Evolutionary conservation across 352 stramenopile genomes (phyloP), one percentile per base, ranked within the genome.

Genomic region (Discostella stelligera): DNA sequence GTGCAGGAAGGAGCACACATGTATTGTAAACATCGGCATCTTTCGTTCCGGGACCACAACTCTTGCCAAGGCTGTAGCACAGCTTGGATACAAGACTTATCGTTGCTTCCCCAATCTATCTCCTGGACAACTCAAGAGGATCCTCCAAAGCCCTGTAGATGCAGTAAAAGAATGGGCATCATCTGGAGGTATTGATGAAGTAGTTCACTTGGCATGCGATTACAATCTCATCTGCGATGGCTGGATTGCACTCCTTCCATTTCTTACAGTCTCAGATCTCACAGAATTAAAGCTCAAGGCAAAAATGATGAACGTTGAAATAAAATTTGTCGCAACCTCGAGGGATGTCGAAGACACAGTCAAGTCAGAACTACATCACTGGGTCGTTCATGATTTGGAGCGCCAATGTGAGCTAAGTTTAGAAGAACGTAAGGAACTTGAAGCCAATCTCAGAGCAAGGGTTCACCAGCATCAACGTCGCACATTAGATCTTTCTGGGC

Each of bases 351-450:
- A 82, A 39, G 16, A 18, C 30, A 66, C 41, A 7, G 67, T 85
- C 44, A 16, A 70, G 21, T 82, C 77, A 58, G 77, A 85, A 32
- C 62, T 83, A 49, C 74, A 86, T 7, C 79, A 86, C 50, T 86
- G 79, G 79, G 66, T 80, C 18, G 3, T 63, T 70, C 41, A 80
- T 59, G 69, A 77, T 73, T 44, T 86, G 21, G 79, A 83, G 58
- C 16, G 14, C n/a, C 55, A 58, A 62, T 32, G 44, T 44, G 67
- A 37, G 23, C 67, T 85, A 13, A 60, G 14, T 64, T 13, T 13
- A 20, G 11, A 54, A 2, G 73, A 85, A 32, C 44, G 68, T 13
- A 39, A 21, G 13, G 25, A 46, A 52, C 66, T 85, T 14, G 63
- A 72, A 60, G 18, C 56, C 4, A 23, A 30, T 56, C 59, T 85